These are phyloP conservation scores for Erysiphe pulchra DNA, from an alignment of 2,329 filamentous ascomycete species.

Conservation along the genomic window DNA sequence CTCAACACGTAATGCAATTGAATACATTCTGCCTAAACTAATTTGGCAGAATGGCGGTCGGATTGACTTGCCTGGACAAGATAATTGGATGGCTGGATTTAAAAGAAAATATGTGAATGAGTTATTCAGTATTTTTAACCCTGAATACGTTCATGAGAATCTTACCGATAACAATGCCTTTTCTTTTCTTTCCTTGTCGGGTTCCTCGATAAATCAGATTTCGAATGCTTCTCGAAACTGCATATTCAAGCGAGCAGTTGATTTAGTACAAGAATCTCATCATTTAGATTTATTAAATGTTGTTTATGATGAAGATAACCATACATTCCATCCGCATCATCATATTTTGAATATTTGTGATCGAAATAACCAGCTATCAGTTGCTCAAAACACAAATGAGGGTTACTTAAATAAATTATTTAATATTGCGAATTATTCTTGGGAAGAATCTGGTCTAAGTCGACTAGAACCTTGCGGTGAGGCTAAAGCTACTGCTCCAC, in stretches of 20 bases:
- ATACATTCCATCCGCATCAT: constrained; percentile 42
- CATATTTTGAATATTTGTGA: constrained; percentile 60
- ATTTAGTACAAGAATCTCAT: constrained; percentile 26
- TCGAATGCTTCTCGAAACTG: constrained; percentile 42
- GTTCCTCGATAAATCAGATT: constrained; percentile 47
- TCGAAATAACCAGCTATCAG: constrained; percentile 35
- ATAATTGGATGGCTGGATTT: constrained; percentile 59
- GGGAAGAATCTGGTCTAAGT: constrained; percentile 43
- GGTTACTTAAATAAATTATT: constrained; percentile 51
- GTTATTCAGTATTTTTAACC: constrained; percentile 75
- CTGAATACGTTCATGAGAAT: constrained; percentile 48
- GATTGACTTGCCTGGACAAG: constrained; percentile 43
- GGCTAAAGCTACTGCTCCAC: constrained; percentile 61
- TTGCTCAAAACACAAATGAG: constrained; percentile 44
- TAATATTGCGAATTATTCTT: constrained; percentile 45
- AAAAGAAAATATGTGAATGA: constrained; percentile 49
- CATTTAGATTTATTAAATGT: constrained; percentile 41
- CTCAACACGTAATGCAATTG: constrained; percentile 64
- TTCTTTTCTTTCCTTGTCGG: constrained; percentile 73
- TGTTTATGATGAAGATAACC: constrained; percentile 35
- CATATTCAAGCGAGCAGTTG: constrained; percentile 47
- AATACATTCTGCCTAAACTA: constrained; percentile 58
- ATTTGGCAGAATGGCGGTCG: constrained; percentile 64
- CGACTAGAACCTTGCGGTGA: constrained; percentile 60
- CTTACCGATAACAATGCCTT: constrained; percentile 39